Base-by-base conservation (phyloP, 2,329 filamentous ascomycete genomes). In the Balansia obtecta region DNA sequence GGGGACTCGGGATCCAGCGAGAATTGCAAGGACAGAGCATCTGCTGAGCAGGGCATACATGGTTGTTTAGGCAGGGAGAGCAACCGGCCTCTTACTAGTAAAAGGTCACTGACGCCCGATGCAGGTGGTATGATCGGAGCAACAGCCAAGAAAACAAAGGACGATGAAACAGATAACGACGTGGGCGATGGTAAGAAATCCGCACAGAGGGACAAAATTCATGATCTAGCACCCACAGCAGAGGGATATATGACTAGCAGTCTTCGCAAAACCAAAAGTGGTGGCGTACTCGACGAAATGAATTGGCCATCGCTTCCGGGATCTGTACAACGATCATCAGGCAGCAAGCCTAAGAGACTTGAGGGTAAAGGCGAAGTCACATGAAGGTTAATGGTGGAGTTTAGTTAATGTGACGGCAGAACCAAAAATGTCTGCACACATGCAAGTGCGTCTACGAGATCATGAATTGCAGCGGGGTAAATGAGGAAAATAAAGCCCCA, bases 221-320 rank as follows among this genome's bases (percentile, higher is more conserved):
- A 13, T 2, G 20, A n/a, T 6, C 16, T n/a, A n/a, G 18, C 20
- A n/a, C 15, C 15, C 11, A 13, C 34, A 13, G 13, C 15, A 15
- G 37, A 18, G 8, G 37, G 15, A 32, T n/a, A 20, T 2, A 22
- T 20, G 13, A 15, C 9, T 27, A 8, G 12, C 11, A 20, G n/a
- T 30, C 38, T 22, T 15, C 22, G 39, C 46, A 49, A 49, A 39
- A 27, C 39, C 18, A 43, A 30, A 13, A 43, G 40, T 10, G 40
- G 32, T 22, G 41, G 42, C 33, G 2, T 33, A 18, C 48, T 50
- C 42, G 48, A 49, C n/a, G 45, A 51, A 30, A 48, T 41, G 27
- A 22, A 40, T 18, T 51, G 50, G 50, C 50, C 50, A 18, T 45
- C 42, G 34, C 46, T 51, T 8, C 45, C 50, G 18, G 18, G 37